Percentiles rank a stretch among this genome's conserved stretches.
phyloP scores from a whole-genome alignment of 176 grass and related monocot species.

The Lolium perenne region DNA sequence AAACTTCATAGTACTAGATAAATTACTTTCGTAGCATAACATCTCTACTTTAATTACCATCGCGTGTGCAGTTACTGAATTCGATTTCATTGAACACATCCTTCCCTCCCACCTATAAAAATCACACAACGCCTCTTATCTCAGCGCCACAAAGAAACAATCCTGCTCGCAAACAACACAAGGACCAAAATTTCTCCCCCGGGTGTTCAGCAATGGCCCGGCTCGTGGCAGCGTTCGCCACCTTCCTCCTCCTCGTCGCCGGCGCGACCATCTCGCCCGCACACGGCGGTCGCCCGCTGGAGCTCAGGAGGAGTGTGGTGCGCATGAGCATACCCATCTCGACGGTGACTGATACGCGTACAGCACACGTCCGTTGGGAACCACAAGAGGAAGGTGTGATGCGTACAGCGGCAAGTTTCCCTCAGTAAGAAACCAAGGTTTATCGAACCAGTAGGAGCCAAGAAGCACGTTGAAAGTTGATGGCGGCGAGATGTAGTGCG shows the following conservation, averaged over 20 bases:
- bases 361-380: too few relatives aligned
- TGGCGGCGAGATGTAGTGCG: too few relatives aligned
- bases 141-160: neutral
- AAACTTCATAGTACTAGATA: neutral
- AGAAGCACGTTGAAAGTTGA: too few relatives aligned
- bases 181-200: neutral
- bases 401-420: too few relatives aligned
- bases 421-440: too few relatives aligned
- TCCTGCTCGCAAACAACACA: neutral
- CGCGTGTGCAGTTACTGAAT: neutral
- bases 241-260: neutral
- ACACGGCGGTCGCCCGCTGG: neutral
- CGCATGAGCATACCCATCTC: neutral
- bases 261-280: neutral
- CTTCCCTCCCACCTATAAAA: neutral
- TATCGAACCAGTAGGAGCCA: too few relatives aligned
- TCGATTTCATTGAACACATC: neutral
- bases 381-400: too few relatives aligned
- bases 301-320: neutral
- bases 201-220: neutral
- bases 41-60: neutral
- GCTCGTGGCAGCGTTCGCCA: neutral
- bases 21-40: neutral
- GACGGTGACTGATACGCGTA: neutral
- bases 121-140: neutral